Conservation (phyloP, 148 eudicot species). For the Nyssa sinensis region DNA sequence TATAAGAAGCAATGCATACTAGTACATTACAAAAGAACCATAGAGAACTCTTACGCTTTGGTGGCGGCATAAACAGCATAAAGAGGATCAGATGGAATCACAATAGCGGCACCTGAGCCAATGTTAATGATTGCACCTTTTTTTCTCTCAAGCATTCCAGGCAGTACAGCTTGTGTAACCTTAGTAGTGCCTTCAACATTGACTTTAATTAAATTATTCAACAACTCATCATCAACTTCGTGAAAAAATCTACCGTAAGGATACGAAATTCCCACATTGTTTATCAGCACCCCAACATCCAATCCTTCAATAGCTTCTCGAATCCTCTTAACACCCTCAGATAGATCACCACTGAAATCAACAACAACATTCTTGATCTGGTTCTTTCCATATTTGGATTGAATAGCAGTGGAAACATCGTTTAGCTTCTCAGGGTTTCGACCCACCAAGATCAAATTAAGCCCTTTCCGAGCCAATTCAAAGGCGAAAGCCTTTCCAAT, state of each 20-base stretch:
- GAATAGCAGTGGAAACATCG: slow-evolving; percentile 48
- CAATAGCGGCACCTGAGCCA: slow-evolving; percentile 57
- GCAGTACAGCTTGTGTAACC: slow-evolving; percentile 56
- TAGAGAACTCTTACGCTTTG: slow-evolving; percentile 44
- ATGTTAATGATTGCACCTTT: slow-evolving; percentile 56
- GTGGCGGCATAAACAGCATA: slow-evolving; percentile 55
- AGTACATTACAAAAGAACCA: neutral
- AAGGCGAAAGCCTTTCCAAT: slow-evolving; percentile 80
- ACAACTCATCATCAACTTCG: slow-evolving; percentile 35
- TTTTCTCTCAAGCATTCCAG: slow-evolving; percentile 52
- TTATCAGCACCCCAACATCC: slow-evolving; percentile 60
- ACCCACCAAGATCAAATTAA: slow-evolving; percentile 59
- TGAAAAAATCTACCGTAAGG: slow-evolving; percentile 45
- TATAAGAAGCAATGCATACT: too few relatives aligned
- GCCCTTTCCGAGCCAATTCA: slow-evolving; percentile 63
- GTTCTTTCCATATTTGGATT: slow-evolving; percentile 26
- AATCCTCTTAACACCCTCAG: slow-evolving; percentile 35
- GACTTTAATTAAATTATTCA: slow-evolving; percentile 38
- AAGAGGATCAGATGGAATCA: slow-evolving; percentile 61
- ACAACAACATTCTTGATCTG: slow-evolving; percentile 46
- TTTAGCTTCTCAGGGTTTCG: slow-evolving; percentile 61
- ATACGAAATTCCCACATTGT: slow-evolving; percentile 51
- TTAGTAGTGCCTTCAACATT: slow-evolving; percentile 45
- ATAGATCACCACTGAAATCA: slow-evolving; percentile 46
- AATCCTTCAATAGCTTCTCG: slow-evolving; percentile 38